A percentile compares a stretch with the other conserved stretches of the same genome.
Conservation (phyloP, 2,329 filamentous ascomycete species). For the Zymoseptoria crescenta region DNA sequence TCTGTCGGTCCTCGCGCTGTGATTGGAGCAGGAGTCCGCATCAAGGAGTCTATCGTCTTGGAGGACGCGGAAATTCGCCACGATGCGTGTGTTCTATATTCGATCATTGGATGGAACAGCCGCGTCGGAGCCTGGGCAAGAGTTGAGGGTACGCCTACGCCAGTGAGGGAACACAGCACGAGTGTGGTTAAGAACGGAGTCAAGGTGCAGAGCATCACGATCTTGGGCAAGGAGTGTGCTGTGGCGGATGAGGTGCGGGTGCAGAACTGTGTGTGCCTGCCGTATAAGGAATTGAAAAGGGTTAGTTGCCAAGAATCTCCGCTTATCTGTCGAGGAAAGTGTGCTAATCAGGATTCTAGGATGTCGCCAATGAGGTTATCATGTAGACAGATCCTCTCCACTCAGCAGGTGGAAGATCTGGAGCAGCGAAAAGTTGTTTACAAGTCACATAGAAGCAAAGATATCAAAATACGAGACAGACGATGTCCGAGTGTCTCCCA, state of each 20-base stretch:
- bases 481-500: neutral
- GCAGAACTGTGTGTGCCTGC: constrained; percentile 95
- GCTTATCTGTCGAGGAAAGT: constrained; percentile 2
- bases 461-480: neutral
- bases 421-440: neutral
- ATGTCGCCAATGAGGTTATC: constrained; percentile 79
- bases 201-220: constrained; percentile 98
- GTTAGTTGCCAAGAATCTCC: constrained; percentile 45
- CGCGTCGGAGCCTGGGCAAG: constrained; percentile 96
- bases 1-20: constrained; percentile 84
- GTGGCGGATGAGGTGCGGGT: constrained; percentile 92
- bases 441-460: neutral
- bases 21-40: constrained; percentile 76
- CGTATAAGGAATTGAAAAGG: constrained; percentile 96
- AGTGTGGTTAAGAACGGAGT: constrained; percentile 96
- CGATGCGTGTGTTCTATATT: constrained; percentile 89
- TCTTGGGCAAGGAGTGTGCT: constrained; percentile 88
- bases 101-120: constrained; percentile 95
- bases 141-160: constrained; percentile 89
- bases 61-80: constrained; percentile 95
- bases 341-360: constrained; percentile 43
- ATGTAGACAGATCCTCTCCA: constrained; percentile 53
- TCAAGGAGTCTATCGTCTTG: constrained; percentile 94
- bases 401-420: neutral
- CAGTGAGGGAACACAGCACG: constrained; percentile 79